Percentiles rank a stretch among this genome's conserved stretches.
Evolutionary conservation across 192 early-diverging fungal species (phyloP).

Genomic region (Lobulomyces angularis): DNA sequence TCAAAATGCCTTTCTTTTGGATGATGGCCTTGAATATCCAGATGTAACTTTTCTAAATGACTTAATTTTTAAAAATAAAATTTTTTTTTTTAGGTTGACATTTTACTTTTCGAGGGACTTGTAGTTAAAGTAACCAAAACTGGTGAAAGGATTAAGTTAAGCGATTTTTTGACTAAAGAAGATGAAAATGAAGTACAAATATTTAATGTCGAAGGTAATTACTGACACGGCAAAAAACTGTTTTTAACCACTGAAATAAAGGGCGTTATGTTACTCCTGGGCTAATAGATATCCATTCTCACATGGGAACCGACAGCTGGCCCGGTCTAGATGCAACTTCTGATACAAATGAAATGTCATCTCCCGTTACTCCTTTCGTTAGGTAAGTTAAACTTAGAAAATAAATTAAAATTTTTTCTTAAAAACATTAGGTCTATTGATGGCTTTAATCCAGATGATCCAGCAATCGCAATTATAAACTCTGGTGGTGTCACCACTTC

Average conservation of each 20-base stretch:
- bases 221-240: no score
- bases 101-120: slow-evolving; percentile 16
- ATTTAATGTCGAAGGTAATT: slow-evolving; percentile 51
- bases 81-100: slow-evolving; percentile 23
- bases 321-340: slow-evolving; percentile 33
- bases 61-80: slow-evolving; percentile 34
- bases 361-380: neutral
- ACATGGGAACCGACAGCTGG: slow-evolving; percentile 55
- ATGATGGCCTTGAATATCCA: slow-evolving; percentile 30
- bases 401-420: slow-evolving; percentile 6
- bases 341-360: slow-evolving; percentile 54
- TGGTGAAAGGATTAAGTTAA: neutral
- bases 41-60: slow-evolving; percentile 47
- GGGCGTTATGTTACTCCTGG: slow-evolving; percentile 65
- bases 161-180: slow-evolving; percentile 10
- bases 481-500: slow-evolving; percentile 61
- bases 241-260: no score
- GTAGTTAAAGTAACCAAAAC: slow-evolving; percentile 9
- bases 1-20: slow-evolving; percentile 43
- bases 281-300: slow-evolving; percentile 60
- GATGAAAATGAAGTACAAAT: neutral
- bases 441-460: slow-evolving; percentile 31
- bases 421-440: neutral
- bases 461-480: slow-evolving; percentile 38
- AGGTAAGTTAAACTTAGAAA: neutral